Base-by-base conservation (phyloP, 129 eudicot species). In the Artemisia annua region DNA sequence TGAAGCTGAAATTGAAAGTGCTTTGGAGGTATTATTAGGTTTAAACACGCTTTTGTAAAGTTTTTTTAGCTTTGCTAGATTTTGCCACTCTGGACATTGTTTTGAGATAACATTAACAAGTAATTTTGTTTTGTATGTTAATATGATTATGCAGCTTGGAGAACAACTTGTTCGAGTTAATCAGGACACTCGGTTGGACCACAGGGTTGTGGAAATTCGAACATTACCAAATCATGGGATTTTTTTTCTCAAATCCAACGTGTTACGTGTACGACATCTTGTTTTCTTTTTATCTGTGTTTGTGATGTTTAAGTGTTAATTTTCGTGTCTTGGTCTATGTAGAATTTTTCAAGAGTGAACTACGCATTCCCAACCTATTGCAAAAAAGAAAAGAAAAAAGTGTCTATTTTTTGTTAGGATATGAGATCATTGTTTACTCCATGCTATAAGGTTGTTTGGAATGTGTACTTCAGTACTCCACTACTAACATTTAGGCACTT, bases 161-260 rank as follows among this genome's bases (percentile, higher is more conserved):
- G 88, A 86, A 50, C 92, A 86, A 60, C 86, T 88, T 28, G 96
- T 86, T 49, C 92, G 97, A n/a, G 97, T 91, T 10, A 86, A 86
- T 76, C 97, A 88, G 79, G 97, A 91, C 53, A 91, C 92, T 3
- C 97, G 93, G 11, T 74, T 89, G 83, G 85, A 87, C 81, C 73
- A 67, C 82, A 87, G 98, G 72, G 75, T 85, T 15, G 81, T 93
- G 72, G 96, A 93, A 79, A n/a, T 87, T 58, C 91, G 96, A 48
- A 93, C 96, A 5, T 92, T 95, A 16, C 92, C 96, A 44, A 93
- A 93, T 79, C 98, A 93, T 74, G 96, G 82, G 71, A 93, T 93
- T 57, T 89, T 81, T 65, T 88, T 85, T 20, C 59, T 93, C 22
- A 85, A 82, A 57, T 75, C 85, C 76, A 80, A 20, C 0, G 90